Evolutionary conservation across 345 rosid species (phyloP).

Genomic region (Hypericum androsaemum): DNA sequence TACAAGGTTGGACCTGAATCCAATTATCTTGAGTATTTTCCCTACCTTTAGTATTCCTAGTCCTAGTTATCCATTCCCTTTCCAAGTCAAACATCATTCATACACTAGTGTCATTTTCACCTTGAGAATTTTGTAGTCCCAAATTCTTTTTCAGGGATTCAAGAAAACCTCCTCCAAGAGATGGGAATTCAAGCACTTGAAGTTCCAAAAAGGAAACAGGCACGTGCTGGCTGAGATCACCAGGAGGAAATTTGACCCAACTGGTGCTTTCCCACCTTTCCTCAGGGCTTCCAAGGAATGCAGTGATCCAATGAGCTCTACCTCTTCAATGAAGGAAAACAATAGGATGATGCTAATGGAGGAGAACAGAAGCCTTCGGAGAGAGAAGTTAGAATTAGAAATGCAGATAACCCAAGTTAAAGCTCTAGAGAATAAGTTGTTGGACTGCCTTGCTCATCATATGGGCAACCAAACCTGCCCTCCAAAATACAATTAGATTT

Average conservation of each 20-base stretch:
- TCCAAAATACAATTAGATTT: no score
- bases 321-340: background rate
- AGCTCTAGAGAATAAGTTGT: constrained; percentile 31
- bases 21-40: no score
- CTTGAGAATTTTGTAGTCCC: background rate
- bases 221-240: constrained; percentile 39
- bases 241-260: constrained; percentile 37
- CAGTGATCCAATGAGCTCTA: background rate
- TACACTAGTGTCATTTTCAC: background rate
- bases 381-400: constrained; percentile 35
- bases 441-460: constrained; percentile 34
- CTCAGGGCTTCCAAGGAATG: constrained; percentile 24
- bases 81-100: background rate
- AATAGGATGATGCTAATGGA: constrained; percentile 14
- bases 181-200: constrained; percentile 60
- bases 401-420: constrained; percentile 34
- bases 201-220: constrained; percentile 36
- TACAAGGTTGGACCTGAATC: no score
- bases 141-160: constrained; percentile 35
- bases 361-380: constrained; percentile 36
- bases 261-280: constrained; percentile 33
- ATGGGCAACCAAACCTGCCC: constrained; percentile 7
- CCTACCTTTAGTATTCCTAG: no score
- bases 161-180: constrained; percentile 43
- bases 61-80: no score